Evolutionary conservation across 2,329 filamentous ascomycete genomes (phyloP).

Genomic region (Pezicula carpinea): DNA sequence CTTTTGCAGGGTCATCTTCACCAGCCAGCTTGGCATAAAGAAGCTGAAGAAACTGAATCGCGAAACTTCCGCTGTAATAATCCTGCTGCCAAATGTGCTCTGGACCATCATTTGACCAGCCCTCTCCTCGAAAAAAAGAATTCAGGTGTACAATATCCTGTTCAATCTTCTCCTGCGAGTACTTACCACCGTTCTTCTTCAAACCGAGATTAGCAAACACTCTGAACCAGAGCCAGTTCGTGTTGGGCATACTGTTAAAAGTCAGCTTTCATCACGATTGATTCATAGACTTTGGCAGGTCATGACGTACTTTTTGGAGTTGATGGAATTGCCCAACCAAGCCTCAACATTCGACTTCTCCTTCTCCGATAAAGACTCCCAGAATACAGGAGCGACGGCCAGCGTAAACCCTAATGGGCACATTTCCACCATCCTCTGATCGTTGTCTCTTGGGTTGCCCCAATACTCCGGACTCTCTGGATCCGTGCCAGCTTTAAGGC

Average conservation of each 20-base stretch:
- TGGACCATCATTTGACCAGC: slow-evolving; percentile 80
- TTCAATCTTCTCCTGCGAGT: slow-evolving; percentile 64
- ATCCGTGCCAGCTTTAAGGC: slow-evolving; percentile 66
- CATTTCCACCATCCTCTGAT: slow-evolving; percentile 83
- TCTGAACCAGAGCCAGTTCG: slow-evolving; percentile 74
- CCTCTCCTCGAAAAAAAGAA: slow-evolving; percentile 75
- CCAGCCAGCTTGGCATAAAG: slow-evolving; percentile 70
- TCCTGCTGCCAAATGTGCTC: slow-evolving; percentile 79
- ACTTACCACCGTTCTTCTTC: slow-evolving; percentile 68
- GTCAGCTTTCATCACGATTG: slow-evolving; percentile 27
- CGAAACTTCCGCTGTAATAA: slow-evolving; percentile 79
- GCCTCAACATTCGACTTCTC: slow-evolving; percentile 62
- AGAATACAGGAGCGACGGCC: slow-evolving; percentile 50
- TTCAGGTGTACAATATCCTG: slow-evolving; percentile 74
- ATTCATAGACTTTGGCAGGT: neutral
- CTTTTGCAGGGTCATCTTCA: slow-evolving; percentile 60
- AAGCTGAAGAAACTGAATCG: slow-evolving; percentile 75
- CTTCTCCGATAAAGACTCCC: slow-evolving; percentile 54
- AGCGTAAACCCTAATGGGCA: slow-evolving; percentile 73
- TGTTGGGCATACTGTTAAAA: slow-evolving; percentile 63
- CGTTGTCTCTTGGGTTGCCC: slow-evolving; percentile 70
- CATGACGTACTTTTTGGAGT: slow-evolving; percentile 62
- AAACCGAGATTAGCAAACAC: slow-evolving; percentile 79
- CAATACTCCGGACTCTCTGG: slow-evolving; percentile 68
- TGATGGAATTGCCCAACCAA: slow-evolving; percentile 72